Percentiles rank a stretch among this genome's conserved stretches.
Evolutionary conservation across 306 rosid genomes (phyloP).

Genomic region (Lathyrus sativus): DNA sequence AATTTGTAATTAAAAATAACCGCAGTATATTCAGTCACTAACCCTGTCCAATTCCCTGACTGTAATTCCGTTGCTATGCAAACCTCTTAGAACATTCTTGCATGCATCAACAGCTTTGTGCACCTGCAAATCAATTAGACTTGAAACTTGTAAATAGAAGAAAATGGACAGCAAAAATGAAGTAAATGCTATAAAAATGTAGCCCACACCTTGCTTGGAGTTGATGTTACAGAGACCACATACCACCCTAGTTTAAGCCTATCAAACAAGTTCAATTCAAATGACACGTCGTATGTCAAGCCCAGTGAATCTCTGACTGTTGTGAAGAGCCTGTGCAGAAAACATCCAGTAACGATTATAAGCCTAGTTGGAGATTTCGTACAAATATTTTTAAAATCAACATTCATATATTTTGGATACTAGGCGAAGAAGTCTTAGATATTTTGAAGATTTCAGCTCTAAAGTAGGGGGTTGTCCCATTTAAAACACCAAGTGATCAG

Average conservation of each 20-base stretch:
- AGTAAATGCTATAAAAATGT: slow-evolving; percentile 33
- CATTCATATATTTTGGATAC: neutral
- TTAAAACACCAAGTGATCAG: slow-evolving; percentile 9
- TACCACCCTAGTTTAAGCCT: slow-evolving; percentile 96
- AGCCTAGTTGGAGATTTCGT: slow-evolving; percentile 23
- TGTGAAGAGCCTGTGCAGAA: slow-evolving; percentile 82
- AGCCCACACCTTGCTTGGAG: slow-evolving; percentile 83
- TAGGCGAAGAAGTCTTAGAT: slow-evolving; percentile 7
- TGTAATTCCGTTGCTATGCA: slow-evolving; percentile 87
- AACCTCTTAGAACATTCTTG: slow-evolving; percentile 92
- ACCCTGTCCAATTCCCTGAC: slow-evolving; percentile 98
- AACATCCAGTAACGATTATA: slow-evolving; percentile 35
- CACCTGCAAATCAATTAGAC: slow-evolving; percentile 58
- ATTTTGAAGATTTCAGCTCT: slow-evolving; percentile 12
- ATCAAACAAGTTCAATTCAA: slow-evolving; percentile 88
- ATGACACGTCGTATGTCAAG: slow-evolving; percentile 94
- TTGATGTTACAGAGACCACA: slow-evolving; percentile 95
- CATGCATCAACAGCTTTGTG: slow-evolving; percentile 98
- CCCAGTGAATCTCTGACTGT: slow-evolving; percentile 96
- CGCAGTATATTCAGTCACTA: slow-evolving; percentile 39
- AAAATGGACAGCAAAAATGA: slow-evolving; percentile 25
- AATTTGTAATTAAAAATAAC: slow-evolving; percentile 21
- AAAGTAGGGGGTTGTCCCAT: slow-evolving; percentile 8
- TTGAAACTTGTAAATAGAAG: slow-evolving; percentile 34
- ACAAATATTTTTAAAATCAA: neutral